A percentile compares a stretch with the other conserved stretches of the same genome.
Evolutionary conservation across 2,329 filamentous ascomycete genomes (phyloP).

Genomic region (Ceratocystis ficicola): DNA sequence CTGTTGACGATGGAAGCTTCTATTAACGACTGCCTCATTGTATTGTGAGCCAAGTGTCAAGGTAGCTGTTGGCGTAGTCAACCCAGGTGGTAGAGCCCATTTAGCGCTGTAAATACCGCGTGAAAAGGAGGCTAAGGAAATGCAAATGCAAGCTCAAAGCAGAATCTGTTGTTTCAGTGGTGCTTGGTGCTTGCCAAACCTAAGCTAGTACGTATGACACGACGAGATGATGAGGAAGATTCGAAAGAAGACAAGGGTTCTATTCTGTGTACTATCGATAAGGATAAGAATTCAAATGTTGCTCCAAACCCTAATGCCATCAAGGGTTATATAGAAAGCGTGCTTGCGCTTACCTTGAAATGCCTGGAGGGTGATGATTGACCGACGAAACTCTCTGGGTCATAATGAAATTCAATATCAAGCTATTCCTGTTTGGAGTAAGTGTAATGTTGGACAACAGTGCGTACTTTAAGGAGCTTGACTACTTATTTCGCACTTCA

Average conservation of each 20-base stretch:
- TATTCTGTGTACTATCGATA: neutral
- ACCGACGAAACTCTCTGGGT: too few species aligned
- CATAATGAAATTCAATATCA: neutral
- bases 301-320: neutral
- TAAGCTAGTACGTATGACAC: neutral
- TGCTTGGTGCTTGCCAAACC: neutral
- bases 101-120: too few species aligned
- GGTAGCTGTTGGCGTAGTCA: too few species aligned
- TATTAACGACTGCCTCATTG: neutral
- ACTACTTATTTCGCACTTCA: neutral
- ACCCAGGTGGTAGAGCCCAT: too few species aligned
- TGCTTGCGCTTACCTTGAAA: too few species aligned
- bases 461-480: neutral
- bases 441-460: neutral
- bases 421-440: neutral
- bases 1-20: neutral
- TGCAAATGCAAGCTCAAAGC: neutral
- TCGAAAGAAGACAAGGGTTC: neutral
- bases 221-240: neutral
- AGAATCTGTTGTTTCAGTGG: too few species aligned
- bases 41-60: too few species aligned
- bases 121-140: too few species aligned
- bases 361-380: too few species aligned
- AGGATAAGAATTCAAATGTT: neutral
- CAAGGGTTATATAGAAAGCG: too few species aligned